Conservation (phyloP, 2,329 filamentous ascomycete species). For the Arthrobotrys pseudoclavata region DNA sequence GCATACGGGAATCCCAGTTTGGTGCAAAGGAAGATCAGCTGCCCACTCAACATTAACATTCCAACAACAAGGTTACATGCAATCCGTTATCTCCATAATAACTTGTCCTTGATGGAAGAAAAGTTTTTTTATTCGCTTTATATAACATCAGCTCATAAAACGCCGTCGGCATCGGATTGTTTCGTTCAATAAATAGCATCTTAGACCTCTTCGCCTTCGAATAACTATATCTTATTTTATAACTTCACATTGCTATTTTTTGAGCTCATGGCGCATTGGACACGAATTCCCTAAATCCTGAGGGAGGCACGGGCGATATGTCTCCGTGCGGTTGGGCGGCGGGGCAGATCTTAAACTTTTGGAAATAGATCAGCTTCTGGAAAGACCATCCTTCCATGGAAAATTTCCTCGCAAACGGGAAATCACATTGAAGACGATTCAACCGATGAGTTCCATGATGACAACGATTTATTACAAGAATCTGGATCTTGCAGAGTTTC, state of each 20-base stretch:
- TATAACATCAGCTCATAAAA: constrained; percentile 18
- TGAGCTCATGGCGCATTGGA: constrained; percentile 32
- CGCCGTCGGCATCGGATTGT: constrained; percentile 19
- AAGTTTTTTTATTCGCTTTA: constrained; percentile 3
- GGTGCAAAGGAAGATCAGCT: constrained; percentile 59
- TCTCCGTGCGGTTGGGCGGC: constrained; percentile 53
- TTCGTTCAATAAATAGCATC: constrained; percentile 26
- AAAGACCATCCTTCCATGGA: constrained; percentile 40
- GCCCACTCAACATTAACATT: constrained; percentile 58
- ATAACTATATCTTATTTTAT: constrained; percentile 17
- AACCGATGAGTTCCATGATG: constrained; percentile 9
- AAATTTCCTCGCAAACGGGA: constrained; percentile 4
- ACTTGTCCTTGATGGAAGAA: constrained; percentile 31
- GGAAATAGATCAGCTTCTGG: constrained; percentile 50
- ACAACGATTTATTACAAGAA: constrained; percentile 33
- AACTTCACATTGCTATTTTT: constrained; percentile 16
- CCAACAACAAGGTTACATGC: constrained; percentile 44
- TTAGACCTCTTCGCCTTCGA: constrained; percentile 17
- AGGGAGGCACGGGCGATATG: constrained; percentile 40
- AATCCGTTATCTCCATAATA: constrained; percentile 32
- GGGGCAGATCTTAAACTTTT: constrained; percentile 52
- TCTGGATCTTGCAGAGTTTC: constrained; percentile 58
- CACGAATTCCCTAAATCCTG: constrained; percentile 18
- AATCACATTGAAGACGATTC: constrained; percentile 10
- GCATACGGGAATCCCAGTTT: constrained; percentile 59